Percentiles rank a stretch among this genome's conserved stretches.
phyloP scores from a whole-genome alignment of 2,329 filamentous ascomycete species.

The Fusarium agapanthi region DNA sequence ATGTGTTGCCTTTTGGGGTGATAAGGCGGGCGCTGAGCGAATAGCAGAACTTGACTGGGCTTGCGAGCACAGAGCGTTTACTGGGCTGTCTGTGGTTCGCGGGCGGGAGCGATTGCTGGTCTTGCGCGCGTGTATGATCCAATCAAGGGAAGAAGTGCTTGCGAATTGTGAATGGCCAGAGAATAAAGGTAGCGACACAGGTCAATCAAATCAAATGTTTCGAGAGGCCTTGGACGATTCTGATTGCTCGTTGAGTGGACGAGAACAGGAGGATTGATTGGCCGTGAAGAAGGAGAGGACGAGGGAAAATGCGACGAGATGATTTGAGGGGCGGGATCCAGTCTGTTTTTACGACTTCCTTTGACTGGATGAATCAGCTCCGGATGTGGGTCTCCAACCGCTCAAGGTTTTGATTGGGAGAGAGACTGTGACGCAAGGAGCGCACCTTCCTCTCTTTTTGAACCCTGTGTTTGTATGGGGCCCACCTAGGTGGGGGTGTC shows the following conservation, averaged over 20 bases:
- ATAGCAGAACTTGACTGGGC: conserved; percentile 18
- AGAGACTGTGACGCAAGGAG: conserved; percentile 43
- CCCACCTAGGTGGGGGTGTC: background rate
- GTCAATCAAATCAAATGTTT: conserved; percentile 39
- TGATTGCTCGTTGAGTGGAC: conserved; percentile 51
- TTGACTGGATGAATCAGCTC: conserved; percentile 60
- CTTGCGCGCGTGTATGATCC: conserved; percentile 32
- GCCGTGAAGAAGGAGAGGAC: conserved; percentile 55
- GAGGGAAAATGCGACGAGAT: conserved; percentile 56
- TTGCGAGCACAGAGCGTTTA: conserved; percentile 24
- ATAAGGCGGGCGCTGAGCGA: conserved; percentile 27
- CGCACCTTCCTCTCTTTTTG: conserved; percentile 3
- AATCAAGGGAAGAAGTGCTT: conserved; percentile 40
- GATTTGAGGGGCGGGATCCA: conserved; percentile 61
- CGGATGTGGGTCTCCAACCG: conserved; percentile 46
- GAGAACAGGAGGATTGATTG: conserved; percentile 55
- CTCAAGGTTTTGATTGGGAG: conserved; percentile 46
- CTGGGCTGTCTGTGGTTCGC: conserved; percentile 2
- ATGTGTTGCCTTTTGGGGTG: conserved; percentile 32
- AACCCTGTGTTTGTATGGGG: background rate
- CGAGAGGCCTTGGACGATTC: conserved; percentile 42
- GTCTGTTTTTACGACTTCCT: conserved; percentile 54
- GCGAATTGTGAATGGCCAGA: conserved; percentile 45
- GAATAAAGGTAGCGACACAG: conserved; percentile 29
- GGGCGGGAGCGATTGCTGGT: conserved; percentile 20